Base-by-base conservation (phyloP, 257 asterid species). In the Nicotiana obtusifolia region DNA sequence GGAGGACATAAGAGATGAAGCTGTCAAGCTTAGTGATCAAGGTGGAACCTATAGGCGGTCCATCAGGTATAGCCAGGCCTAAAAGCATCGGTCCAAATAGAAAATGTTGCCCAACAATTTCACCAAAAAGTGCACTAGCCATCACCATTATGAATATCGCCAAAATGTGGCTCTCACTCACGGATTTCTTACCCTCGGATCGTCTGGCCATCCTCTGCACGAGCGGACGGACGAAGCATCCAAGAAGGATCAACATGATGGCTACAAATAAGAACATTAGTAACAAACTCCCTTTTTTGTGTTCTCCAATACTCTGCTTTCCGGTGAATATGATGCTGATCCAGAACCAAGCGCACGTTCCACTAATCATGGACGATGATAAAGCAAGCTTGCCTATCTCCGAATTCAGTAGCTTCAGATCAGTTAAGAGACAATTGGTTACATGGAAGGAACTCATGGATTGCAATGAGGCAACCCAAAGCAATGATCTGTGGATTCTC, bases 31-130 rank as follows among this genome's bases (percentile, higher is more conserved):
- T 89, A 5, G 49, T 56, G 14, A 89, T 75, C 62, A 89, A 52
- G 10, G 91, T 88, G 13, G 91, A 76, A 11, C 91, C 91, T n/a
- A 87, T 75, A 37, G 91, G 91, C 11, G 91, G 91, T 11, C 91
- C 91, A 59, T 87, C 90, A 0, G 91, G 91, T 35, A 89, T 20
- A 5, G 81, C 81, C 77, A 84, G 26, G 77, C 91, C 91, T 11
- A 89, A 49, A 79, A 87, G 37, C 71, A 89, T 64, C 4, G 90
- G 89, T 22, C 90, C 91, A n/a, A 87, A 85, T 19, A 85, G 37
- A 73, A 80, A 83, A 82, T 87, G 86, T 33, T 69, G 83, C 53
- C 91, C 91, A 26, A 88, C 33, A 10, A 67, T 37, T 82, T 86
- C 91, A 3, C 91, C 88, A 26, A 81, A 83, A 30, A 86, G 1